Conservation (phyloP, 371 early-diverging fungal species). For the Circinella umbellata region DNA sequence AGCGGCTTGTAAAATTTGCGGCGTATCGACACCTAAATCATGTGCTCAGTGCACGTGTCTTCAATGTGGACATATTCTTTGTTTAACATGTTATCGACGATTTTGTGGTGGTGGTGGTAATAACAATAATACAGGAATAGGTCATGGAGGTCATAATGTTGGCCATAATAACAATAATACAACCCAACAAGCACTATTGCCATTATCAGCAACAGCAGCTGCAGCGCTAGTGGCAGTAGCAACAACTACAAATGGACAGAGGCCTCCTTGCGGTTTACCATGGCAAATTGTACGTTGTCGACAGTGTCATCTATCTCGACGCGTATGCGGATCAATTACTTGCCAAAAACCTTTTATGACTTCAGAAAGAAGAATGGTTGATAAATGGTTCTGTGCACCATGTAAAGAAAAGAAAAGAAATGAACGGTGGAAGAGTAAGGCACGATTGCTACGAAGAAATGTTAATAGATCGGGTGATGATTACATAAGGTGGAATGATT, state of each 20-base stretch:
- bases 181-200: not conserved
- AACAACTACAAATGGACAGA: not conserved
- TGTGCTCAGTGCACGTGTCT: constrained; percentile 21
- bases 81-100: constrained; percentile 8
- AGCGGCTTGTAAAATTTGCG: constrained; percentile 11
- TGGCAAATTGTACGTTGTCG: constrained; percentile 12
- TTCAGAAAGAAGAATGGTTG: not conserved
- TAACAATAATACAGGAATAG: not conserved
- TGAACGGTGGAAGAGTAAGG: constrained; percentile 7
- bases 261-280: constrained; percentile 1
- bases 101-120: constrained; percentile 6
- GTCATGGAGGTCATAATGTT: not conserved
- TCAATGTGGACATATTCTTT: constrained; percentile 10
- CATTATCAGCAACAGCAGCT: constrained; percentile 3
- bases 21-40: constrained; percentile 7
- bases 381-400: not conserved
- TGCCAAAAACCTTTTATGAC: constrained; percentile 6
- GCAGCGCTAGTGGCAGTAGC: not conserved
- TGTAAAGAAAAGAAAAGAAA: constrained; percentile 8
- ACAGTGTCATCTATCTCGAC: constrained; percentile 9
- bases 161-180: not conserved
- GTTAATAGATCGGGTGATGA: not conserved
- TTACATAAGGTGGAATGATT: not conserved
- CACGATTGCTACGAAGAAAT: not conserved
- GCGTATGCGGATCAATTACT: constrained; percentile 1